Evolutionary conservation across 306 rosid genomes (phyloP).

Genomic region (Pterocarpus macrocarpus): DNA sequence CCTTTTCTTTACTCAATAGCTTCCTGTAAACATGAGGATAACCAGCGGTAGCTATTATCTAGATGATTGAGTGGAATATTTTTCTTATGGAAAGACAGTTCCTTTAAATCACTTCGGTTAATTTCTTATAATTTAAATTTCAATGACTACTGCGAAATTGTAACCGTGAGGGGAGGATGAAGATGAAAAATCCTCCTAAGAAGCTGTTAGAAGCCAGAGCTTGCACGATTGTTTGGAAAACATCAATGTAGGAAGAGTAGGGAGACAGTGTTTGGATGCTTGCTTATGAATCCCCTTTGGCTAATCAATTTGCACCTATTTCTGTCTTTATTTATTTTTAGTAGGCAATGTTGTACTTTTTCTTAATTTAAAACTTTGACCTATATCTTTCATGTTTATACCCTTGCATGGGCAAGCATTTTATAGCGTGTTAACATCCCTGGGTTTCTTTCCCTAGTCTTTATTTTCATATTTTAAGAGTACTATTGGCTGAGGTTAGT

Average conservation of each 20-base stretch:
- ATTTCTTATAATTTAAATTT: conserved; percentile 16
- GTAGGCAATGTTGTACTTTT: background rate
- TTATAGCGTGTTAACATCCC: conserved; percentile 18
- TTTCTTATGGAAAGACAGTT: conserved; percentile 35
- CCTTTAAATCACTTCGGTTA: conserved; percentile 8
- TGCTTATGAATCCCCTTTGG: conserved; percentile 18
- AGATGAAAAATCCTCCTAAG: conserved; percentile 3
- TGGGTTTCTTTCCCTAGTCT: conserved; percentile 1
- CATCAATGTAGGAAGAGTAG: background rate
- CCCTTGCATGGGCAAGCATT: conserved; percentile 5
- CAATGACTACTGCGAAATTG: conserved; percentile 7
- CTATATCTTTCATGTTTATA: conserved; percentile 27
- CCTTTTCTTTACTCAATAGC: conserved; percentile 3
- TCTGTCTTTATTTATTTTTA: background rate
- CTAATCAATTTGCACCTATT: background rate
- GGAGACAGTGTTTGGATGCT: conserved; percentile 19
- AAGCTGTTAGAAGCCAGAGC: conserved; percentile 23
- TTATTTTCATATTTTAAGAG: background rate
- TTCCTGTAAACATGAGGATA: conserved; percentile 15
- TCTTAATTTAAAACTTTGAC: background rate
- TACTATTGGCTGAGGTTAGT: background rate
- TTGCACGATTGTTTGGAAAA: conserved; percentile 17
- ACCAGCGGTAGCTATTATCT: conserved; percentile 31
- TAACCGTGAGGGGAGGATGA: conserved; percentile 1
- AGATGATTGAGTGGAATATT: conserved; percentile 4